Evolutionary conservation across 768 basidiomycete genomes (phyloP), one percentile per base, ranked within the genome.

Genomic region (Porphyrellus cyaneotinctus): DNA sequence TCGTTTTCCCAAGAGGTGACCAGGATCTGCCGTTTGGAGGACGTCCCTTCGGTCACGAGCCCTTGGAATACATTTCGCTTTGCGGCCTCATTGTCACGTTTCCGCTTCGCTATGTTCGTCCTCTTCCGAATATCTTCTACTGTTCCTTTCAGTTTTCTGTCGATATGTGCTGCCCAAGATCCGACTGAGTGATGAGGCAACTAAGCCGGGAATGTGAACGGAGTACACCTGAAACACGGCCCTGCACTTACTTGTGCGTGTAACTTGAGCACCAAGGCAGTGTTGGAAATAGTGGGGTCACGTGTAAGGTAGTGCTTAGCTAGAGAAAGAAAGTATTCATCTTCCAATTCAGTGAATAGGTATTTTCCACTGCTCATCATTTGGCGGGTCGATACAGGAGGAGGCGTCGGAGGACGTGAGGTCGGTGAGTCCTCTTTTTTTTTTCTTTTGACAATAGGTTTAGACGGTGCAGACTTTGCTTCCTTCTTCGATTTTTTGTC

Each of bases 121-220:
- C 71, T 74, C 64, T 81, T 80, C 47, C 76, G 72, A 47, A 77
- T 64, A 6, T 66, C 60, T n/a, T 80, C 82, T 12, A 85, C 53
- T 36, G 74, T 67, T 11, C 70, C 62, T 22, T 66, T 67, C 11
- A 74, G 35, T 48, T 64, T 63, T 47, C 53, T 54, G 28, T 57
- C 39, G 18, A 82, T 45, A 43, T 76, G 73, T n/a, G 60, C 62
- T 30, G 49, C 57, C 85, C 85, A 88, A 14, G 84, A 85, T 9
- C 31, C 62, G 6, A 58, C 13, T 3, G 74, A 59, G 63, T 88
- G 87, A 57, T 83, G 78, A 24, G 83, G 79, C 72, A 88, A 73
- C 87, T 88, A 51, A 12, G 38, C 33, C n/a, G 11, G 8, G 22
- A 26, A 30, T 5, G n/a, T 58, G 9, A 58, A 35, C 38, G 11